Conservation (phyloP, 305 asterid genomes). For the Salvia sclarea region DNA sequence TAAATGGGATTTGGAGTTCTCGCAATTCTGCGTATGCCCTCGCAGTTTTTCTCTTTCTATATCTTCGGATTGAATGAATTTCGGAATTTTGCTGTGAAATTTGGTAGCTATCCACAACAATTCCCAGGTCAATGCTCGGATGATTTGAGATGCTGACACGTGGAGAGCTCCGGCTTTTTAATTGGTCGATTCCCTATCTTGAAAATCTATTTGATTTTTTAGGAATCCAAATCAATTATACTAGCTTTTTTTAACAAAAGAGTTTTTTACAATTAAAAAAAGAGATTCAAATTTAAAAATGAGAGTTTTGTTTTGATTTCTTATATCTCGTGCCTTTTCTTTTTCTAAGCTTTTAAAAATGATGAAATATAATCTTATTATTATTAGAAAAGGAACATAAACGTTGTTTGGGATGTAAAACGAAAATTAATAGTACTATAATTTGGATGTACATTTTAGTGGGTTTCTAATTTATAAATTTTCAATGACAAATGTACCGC, state of each 20-base stretch:
- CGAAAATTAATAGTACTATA: no score
- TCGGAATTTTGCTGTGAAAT: conserved; percentile 14
- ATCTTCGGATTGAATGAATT: conserved; percentile 28
- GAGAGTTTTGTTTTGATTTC: no score
- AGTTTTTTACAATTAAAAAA: no score
- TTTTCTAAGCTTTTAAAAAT: no score
- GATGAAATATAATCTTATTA: no score
- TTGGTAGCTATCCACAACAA: conserved; percentile 44
- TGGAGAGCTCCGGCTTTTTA: conserved; percentile 36
- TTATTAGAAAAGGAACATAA: no score
- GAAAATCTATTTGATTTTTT: conserved; percentile 33
- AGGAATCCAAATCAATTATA: conserved; percentile 18
- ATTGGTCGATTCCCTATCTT: conserved; percentile 60
- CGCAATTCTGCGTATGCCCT: conserved; percentile 30
- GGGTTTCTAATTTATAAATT: no score
- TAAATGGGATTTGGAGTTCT: neutral
- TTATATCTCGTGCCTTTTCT: no score
- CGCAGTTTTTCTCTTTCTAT: conserved; percentile 24
- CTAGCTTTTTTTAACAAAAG: neutral
- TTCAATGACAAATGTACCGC: no score
- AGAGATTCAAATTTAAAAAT: no score
- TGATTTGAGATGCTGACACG: conserved; percentile 47
- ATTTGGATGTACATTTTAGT: no score
- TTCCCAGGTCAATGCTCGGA: conserved; percentile 35
- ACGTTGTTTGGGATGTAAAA: no score